These are phyloP conservation scores for Carex parvula DNA, from an alignment of 176 grass and related monocot species.

Conservation along the genomic window DNA sequence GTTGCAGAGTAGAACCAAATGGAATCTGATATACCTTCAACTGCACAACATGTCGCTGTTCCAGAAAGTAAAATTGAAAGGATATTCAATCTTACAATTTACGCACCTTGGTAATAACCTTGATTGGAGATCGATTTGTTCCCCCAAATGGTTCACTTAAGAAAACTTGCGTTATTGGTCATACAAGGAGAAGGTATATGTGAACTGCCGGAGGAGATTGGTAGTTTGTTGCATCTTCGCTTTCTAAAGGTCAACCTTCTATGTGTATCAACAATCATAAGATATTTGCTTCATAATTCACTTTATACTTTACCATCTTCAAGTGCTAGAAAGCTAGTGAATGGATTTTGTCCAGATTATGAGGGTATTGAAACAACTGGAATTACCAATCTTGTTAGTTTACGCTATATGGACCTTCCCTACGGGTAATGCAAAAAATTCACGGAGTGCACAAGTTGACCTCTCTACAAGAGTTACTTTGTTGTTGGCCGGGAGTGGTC, in stretches of 20 bases:
- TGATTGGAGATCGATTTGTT: background rate
- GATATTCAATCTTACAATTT: background rate
- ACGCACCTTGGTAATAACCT: constrained; percentile 16
- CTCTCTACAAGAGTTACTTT: constrained; percentile 12
- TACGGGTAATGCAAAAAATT: background rate
- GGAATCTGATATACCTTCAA: background rate
- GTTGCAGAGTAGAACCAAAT: background rate
- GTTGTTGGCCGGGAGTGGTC: background rate
- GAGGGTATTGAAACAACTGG: background rate
- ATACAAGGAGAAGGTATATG: constrained; percentile 18
- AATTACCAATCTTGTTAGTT: constrained; percentile 5
- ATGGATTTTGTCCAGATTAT: too few relatives aligned
- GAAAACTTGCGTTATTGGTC: constrained; percentile 31
- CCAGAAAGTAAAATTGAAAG: background rate
- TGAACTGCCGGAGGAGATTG: background rate
- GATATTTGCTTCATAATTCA: background rate
- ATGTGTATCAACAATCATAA: background rate
- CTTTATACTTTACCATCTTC: constrained; percentile 16
- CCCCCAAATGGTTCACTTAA: constrained; percentile 4
- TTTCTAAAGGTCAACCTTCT: background rate
- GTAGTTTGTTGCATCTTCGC: constrained; percentile 26
- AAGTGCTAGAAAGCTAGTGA: background rate
- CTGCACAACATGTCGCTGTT: constrained; percentile 14
- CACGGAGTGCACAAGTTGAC: background rate
- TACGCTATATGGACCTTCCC: background rate